A percentile compares a stretch with the other conserved stretches of the same genome.
Conservation (phyloP, 2,329 filamentous ascomycete species). For the Arthrobotrys pseudoclavata region DNA sequence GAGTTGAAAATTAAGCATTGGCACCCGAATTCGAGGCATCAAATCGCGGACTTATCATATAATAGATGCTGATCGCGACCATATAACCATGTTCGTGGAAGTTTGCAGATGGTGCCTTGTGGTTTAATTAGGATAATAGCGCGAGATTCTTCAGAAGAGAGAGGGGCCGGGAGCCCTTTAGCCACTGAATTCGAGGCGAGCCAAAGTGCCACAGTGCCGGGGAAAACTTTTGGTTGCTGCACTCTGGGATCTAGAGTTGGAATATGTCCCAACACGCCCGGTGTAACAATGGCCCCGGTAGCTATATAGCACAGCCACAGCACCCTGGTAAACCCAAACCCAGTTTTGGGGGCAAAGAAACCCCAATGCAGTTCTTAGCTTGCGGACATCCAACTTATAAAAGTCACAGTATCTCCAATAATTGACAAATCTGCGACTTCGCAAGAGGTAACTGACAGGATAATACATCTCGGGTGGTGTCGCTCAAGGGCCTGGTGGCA, state of each 20-base stretch:
- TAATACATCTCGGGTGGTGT: constrained; percentile 38
- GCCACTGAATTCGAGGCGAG: neutral
- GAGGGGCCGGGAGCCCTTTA: neutral
- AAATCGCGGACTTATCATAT: constrained; percentile 4
- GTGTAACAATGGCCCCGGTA: constrained; percentile 14
- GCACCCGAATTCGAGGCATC: neutral
- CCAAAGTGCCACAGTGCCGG: neutral
- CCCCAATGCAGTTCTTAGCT: constrained; percentile 5
- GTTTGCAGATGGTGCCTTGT: neutral
- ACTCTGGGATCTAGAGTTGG: neutral
- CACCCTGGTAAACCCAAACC: neutral
- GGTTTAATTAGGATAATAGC: neutral
- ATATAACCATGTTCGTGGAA: neutral
- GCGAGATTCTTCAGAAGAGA: neutral
- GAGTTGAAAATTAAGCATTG: neutral
- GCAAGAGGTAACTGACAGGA: neutral
- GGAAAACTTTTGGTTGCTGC: neutral
- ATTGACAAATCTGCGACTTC: neutral
- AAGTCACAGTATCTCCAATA: constrained; percentile 21
- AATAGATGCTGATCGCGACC: constrained; percentile 1
- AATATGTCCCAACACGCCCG: neutral
- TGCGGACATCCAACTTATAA: neutral
- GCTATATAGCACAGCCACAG: constrained; percentile 19
- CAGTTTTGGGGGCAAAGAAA: constrained; percentile 14
- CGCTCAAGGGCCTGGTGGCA: constrained; percentile 42